Evolutionary conservation across 257 asterid genomes (phyloP).

Genomic region (Forsythia viridissima): DNA sequence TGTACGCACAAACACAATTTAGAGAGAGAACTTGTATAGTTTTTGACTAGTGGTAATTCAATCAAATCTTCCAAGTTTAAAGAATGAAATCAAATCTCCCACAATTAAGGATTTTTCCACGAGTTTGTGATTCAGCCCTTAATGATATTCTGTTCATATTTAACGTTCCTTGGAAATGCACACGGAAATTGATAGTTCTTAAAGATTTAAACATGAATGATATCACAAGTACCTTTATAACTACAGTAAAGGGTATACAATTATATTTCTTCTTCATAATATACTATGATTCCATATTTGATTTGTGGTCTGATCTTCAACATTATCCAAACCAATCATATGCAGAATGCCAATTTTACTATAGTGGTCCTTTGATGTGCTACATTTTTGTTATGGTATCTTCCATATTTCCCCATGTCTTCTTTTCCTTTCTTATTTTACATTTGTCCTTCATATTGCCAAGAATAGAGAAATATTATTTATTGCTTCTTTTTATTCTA

Average conservation of each 20-base stretch:
- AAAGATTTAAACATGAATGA: not conserved
- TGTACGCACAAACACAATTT: not conserved
- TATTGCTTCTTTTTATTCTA: conserved; percentile 6
- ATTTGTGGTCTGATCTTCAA: not conserved
- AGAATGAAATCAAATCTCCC: not conserved
- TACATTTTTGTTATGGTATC: not conserved
- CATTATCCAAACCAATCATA: not conserved
- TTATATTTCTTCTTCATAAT: not conserved
- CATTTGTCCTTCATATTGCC: not conserved
- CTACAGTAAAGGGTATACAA: not conserved
- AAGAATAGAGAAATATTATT: not conserved
- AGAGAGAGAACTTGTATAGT: not conserved
- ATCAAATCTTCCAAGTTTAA: not conserved
- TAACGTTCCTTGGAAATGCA: not conserved
- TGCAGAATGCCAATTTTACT: not conserved
- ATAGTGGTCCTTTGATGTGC: not conserved
- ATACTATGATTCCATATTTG: not conserved
- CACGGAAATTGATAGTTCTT: not conserved
- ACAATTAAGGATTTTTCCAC: not conserved
- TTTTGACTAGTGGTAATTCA: not conserved
- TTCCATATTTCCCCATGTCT: not conserved
- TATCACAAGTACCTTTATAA: not conserved
- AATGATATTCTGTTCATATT: not conserved
- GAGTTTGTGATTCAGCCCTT: not conserved
- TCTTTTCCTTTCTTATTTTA: not conserved